A percentile compares a stretch with the other conserved stretches of the same genome.
Conservation (phyloP, 495 filamentous ascomycete genomes). For the Penicillium coprophilum region DNA sequence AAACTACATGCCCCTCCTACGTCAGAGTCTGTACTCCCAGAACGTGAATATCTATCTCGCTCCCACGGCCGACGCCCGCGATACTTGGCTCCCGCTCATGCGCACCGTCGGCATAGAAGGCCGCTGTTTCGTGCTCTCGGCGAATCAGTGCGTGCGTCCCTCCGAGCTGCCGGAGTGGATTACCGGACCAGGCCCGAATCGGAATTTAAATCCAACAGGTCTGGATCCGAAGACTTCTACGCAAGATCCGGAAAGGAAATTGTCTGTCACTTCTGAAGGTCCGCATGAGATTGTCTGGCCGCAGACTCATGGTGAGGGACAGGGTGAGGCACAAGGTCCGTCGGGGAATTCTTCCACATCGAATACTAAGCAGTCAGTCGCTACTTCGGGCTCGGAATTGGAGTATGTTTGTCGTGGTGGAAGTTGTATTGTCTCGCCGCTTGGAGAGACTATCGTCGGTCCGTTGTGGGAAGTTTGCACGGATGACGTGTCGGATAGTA, state of each 20-base stretch:
- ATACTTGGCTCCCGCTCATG: slow-evolving; percentile 82
- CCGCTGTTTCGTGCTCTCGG: slow-evolving; percentile 79
- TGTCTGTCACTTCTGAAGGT: slow-evolving; percentile 46
- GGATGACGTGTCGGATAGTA: slow-evolving; percentile 48
- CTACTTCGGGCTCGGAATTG: neutral
- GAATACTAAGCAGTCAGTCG: neutral
- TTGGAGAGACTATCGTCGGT: slow-evolving; percentile 73
- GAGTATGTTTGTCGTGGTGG: slow-evolving; percentile 57
- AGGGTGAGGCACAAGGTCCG: neutral
- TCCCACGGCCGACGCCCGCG: slow-evolving; percentile 82
- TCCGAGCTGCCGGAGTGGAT: slow-evolving; percentile 61
- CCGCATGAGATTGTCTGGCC: slow-evolving; percentile 57
- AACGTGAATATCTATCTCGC: slow-evolving; percentile 93
- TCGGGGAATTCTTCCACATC: neutral
- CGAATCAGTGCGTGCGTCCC: slow-evolving; percentile 74
- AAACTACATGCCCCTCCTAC: slow-evolving; percentile 90
- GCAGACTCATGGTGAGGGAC: slow-evolving; percentile 3
- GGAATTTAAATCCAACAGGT: neutral
- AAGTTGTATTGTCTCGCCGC: slow-evolving; percentile 75
- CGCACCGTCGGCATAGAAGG: slow-evolving; percentile 78
- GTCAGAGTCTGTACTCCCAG: slow-evolving; percentile 78
- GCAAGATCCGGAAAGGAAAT: slow-evolving; percentile 13
- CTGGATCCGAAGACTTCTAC: slow-evolving; percentile 7
- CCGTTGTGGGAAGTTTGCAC: slow-evolving; percentile 74
- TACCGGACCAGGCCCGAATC: slow-evolving; percentile 11